These are phyloP conservation scores for Citrus medica DNA, from an alignment of 345 rosid genomes.

Conservation along the genomic window DNA sequence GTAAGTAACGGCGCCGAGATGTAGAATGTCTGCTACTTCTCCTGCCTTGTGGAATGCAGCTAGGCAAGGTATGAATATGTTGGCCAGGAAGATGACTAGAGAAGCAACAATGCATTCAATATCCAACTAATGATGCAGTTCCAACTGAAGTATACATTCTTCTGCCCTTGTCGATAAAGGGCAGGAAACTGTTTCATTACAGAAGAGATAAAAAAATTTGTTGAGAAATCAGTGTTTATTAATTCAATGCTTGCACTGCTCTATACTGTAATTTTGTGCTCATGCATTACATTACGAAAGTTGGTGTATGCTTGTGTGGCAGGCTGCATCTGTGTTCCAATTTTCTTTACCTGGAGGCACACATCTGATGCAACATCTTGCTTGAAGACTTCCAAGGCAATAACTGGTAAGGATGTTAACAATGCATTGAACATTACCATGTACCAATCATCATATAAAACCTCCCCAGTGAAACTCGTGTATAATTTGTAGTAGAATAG, in stretches of 20 bases:
- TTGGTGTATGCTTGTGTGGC: not conserved
- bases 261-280: not conserved
- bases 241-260: not conserved
- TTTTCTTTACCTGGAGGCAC: constrained; percentile 47
- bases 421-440: constrained; percentile 68
- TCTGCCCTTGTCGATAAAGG: constrained; percentile 72
- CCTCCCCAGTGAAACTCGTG: constrained; percentile 67
- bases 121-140: constrained; percentile 70
- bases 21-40: constrained; percentile 41
- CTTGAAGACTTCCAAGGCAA: constrained; percentile 70
- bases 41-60: constrained; percentile 44
- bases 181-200: constrained; percentile 60
- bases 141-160: constrained; percentile 66
- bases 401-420: constrained; percentile 74
- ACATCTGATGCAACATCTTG: constrained; percentile 70
- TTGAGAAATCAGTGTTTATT: no score
- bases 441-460: constrained; percentile 67
- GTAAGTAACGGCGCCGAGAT: constrained; percentile 48
- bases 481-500: constrained; percentile 69
- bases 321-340: not conserved
- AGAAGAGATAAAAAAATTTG: not conserved
- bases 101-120: constrained; percentile 49
- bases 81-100: constrained; percentile 44
- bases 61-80: constrained; percentile 36
- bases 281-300: not conserved